Evolutionary conservation across 2,329 filamentous ascomycete genomes (phyloP).

Genomic region (Colletotrichum trifolii): DNA sequence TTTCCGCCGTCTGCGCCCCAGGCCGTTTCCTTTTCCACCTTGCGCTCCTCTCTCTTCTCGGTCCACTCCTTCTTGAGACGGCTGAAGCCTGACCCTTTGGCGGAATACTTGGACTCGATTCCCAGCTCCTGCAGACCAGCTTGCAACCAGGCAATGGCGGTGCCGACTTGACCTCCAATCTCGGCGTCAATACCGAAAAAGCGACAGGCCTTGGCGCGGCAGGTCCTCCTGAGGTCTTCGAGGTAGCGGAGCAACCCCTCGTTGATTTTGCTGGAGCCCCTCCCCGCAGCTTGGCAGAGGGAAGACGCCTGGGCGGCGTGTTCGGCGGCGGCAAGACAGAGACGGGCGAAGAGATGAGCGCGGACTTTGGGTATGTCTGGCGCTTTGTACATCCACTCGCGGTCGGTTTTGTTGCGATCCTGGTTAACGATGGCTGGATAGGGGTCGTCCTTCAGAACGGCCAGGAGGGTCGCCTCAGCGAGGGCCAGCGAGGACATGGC

Average conservation of each 20-base stretch:
- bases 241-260: conserved; percentile 78
- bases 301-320: conserved; percentile 81
- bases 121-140: conserved; percentile 82
- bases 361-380: conserved; percentile 90
- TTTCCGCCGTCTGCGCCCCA: conserved; percentile 89
- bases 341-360: conserved; percentile 85
- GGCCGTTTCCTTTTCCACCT: conserved; percentile 75
- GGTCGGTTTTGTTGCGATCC: conserved; percentile 82
- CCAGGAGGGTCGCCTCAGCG: conserved; percentile 89
- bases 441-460: conserved; percentile 93
- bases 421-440: conserved; percentile 87
- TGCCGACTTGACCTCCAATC: conserved; percentile 81
- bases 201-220: conserved; percentile 85
- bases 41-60: conserved; percentile 83
- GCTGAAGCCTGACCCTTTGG: conserved; percentile 67
- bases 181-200: conserved; percentile 95
- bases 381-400: conserved; percentile 96
- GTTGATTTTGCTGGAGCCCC: conserved; percentile 61
- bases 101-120: conserved; percentile 62
- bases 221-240: conserved; percentile 78
- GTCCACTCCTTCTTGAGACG: conserved; percentile 79
- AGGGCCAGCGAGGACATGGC: conserved; percentile 75
- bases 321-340: conserved; percentile 89
- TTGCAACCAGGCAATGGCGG: conserved; percentile 86
- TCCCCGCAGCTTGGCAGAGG: conserved; percentile 54